These are phyloP conservation scores for Casaregolazyma lundiana DNA, from an alignment of 1,139 yeast genomes.

Conservation along the genomic window DNA sequence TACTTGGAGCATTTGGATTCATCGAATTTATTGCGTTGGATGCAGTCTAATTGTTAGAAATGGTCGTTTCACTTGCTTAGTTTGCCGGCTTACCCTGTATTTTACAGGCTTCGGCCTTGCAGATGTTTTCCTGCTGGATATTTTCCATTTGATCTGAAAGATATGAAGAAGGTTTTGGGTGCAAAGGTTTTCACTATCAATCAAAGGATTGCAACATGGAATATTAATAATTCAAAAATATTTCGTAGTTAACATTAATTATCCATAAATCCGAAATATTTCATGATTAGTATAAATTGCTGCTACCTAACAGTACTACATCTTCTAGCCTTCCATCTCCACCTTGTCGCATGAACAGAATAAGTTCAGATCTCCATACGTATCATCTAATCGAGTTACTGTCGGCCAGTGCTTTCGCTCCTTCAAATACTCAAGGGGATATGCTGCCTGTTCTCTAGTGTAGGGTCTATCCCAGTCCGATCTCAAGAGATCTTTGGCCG, in stretches of 20 bases:
- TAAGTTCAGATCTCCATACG: conserved; percentile 88
- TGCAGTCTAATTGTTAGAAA: conserved; percentile 39
- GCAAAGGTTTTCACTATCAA: too few species aligned
- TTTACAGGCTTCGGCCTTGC: conserved; percentile 8
- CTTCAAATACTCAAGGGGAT: conserved; percentile 71
- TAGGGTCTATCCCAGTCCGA: conserved; percentile 82
- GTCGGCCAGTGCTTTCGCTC: conserved; percentile 90
- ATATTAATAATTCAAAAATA: too few species aligned
- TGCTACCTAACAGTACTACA: too few species aligned
- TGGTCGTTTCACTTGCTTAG: not conserved
- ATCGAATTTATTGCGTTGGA: conserved; percentile 49
- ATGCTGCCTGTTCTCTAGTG: conserved; percentile 90
- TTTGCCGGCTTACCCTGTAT: conserved; percentile 10
- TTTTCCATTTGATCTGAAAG: not conserved
- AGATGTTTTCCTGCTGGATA: not conserved
- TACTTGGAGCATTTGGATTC: conserved; percentile 58
- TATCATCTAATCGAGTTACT: conserved; percentile 86
- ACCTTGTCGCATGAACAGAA: conserved; percentile 72
- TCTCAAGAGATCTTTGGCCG: conserved; percentile 68
- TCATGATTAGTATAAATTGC: not conserved
- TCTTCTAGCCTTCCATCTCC: conserved; percentile 7
- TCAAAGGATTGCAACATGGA: too few species aligned
- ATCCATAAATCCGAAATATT: not conserved
- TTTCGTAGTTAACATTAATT: too few species aligned
- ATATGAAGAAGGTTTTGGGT: not conserved